phyloP scores from a whole-genome alignment of 768 basidiomycete species.

The Cubamyces lactineus region DNA sequence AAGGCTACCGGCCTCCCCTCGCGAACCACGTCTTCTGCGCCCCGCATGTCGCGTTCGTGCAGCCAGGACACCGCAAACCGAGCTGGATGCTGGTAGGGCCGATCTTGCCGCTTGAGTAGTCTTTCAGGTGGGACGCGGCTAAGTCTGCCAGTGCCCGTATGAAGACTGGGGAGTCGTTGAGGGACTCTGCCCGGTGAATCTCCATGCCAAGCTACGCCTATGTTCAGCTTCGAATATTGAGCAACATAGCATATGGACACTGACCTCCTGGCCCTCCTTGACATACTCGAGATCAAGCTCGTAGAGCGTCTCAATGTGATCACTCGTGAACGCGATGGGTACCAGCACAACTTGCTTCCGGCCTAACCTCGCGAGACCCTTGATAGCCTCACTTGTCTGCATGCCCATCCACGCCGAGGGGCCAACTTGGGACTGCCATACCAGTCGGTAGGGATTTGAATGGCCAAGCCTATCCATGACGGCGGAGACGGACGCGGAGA shows the following conservation, averaged over 20 bases:
- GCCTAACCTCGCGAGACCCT: conserved; percentile 79
- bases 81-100: conserved; percentile 80
- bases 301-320: conserved; percentile 98
- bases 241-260: conserved; percentile 24
- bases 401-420: conserved; percentile 98
- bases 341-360: conserved; percentile 81
- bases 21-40: conserved; percentile 91
- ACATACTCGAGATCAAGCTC: conserved; percentile 95
- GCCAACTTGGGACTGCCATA: conserved; percentile 98
- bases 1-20: conserved; percentile 56
- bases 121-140: conserved; percentile 74
- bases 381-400: conserved; percentile 90
- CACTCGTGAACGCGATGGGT: conserved; percentile 97
- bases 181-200: conserved; percentile 83
- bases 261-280: conserved; percentile 87
- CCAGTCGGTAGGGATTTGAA: conserved; percentile 86
- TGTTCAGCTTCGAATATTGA: conserved; percentile 3
- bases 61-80: conserved; percentile 89
- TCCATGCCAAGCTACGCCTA: conserved; percentile 81
- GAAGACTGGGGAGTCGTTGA: conserved; percentile 96
- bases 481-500: conserved; percentile 89
- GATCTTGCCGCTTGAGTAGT: conserved; percentile 54
- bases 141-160: conserved; percentile 95
- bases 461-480: conserved; percentile 88
- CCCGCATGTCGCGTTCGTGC: conserved; percentile 85